A percentile compares a stretch with the other conserved stretches of the same genome.
Evolutionary conservation across 306 rosid genomes (phyloP).

Genomic region (Castanea crenata): DNA sequence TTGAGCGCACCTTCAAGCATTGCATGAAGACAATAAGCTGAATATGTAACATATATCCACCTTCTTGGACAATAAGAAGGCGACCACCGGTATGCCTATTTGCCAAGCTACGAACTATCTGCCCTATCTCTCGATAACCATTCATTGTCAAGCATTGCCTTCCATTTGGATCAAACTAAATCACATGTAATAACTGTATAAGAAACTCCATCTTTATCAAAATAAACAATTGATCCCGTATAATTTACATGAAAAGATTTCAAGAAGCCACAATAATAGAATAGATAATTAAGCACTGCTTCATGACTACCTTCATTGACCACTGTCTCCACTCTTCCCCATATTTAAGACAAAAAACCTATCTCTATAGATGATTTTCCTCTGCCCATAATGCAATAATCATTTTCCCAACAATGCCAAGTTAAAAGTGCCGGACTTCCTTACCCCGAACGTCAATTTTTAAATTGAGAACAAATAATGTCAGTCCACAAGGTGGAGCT

Average conservation of each 20-base stretch:
- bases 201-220: constrained; percentile 6
- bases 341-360: no score
- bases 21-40: constrained; percentile 92
- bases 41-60: constrained; percentile 85
- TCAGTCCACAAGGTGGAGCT: no score
- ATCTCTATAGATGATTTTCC: no score
- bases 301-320: no score
- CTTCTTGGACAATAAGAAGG: constrained; percentile 84
- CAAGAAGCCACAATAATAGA: neutral
- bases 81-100: constrained; percentile 46
- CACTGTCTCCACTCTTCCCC: no score
- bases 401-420: no score
- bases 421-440: no score
- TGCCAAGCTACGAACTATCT: constrained; percentile 36
- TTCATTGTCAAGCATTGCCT: constrained; percentile 93
- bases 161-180: constrained; percentile 93
- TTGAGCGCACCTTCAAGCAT: constrained; percentile 86
- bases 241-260: neutral
- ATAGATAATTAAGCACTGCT: neutral
- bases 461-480: no score
- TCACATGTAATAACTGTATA: constrained; percentile 10
- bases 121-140: constrained; percentile 73
- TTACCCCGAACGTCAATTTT: no score
- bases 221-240: neutral
- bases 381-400: no score